A percentile compares a stretch with the other conserved stretches of the same genome.
phyloP scores from a whole-genome alignment of 129 eudicot species.

The Flaveria ramosissima region DNA sequence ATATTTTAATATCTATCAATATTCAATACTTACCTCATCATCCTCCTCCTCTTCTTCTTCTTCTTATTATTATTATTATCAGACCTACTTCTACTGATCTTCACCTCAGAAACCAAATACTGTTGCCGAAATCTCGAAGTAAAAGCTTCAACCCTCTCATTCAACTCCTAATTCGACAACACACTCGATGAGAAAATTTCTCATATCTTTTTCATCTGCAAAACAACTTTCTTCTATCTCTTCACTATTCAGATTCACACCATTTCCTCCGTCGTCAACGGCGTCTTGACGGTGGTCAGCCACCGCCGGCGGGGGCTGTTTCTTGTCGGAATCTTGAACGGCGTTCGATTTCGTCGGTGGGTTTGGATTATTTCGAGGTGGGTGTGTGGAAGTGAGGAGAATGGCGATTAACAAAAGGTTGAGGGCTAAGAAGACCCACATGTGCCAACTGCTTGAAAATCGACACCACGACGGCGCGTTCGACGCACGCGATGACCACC shows the following conservation, averaged over 20 bases:
- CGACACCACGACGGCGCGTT: slow-evolving; percentile 66
- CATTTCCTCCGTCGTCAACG: slow-evolving; percentile 26
- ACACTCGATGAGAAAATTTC: slow-evolving; percentile 9
- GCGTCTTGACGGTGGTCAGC: slow-evolving; percentile 13
- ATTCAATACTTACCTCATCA: background rate
- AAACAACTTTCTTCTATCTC: slow-evolving; percentile 20
- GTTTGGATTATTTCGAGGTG: slow-evolving; percentile 21
- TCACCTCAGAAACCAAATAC: slow-evolving; percentile 70
- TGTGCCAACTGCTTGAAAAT: slow-evolving; percentile 60
- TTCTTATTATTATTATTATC: slow-evolving; percentile 23
- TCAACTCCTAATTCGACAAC: slow-evolving; percentile 50
- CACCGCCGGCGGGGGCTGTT: background rate
- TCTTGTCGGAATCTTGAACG: slow-evolving; percentile 11
- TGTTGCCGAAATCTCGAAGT: slow-evolving; percentile 83
- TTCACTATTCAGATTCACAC: slow-evolving; percentile 8
- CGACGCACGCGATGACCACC: slow-evolving; percentile 61
- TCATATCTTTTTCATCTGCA: slow-evolving; percentile 12
- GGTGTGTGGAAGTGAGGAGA: slow-evolving; percentile 61
- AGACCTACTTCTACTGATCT: slow-evolving; percentile 34
- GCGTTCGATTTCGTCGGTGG: background rate
- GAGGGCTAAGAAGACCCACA: slow-evolving; percentile 62
- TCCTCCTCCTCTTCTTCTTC: slow-evolving; percentile 1
- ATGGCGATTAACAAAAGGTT: slow-evolving; percentile 74
- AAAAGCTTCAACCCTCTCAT: slow-evolving; percentile 65
- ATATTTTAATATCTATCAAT: slow-evolving; percentile 22